Conservation (phyloP, 306 rosid species). For the Biancaea sappan region DNA sequence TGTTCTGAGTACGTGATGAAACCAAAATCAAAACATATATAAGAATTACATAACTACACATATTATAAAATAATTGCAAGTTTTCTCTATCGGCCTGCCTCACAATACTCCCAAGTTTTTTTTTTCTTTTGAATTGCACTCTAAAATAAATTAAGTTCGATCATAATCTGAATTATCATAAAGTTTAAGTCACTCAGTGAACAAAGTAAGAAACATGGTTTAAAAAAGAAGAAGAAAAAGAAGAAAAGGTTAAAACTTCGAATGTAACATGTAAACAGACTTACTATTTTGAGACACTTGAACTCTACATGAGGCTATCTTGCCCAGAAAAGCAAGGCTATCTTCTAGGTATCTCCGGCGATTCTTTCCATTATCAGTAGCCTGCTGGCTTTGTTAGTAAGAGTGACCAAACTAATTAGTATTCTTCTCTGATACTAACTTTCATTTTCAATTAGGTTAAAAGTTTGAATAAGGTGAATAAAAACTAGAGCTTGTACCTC, state of each 20-base stretch:
- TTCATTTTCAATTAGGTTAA: neutral
- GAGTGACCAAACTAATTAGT: constrained; percentile 40
- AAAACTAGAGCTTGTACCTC: constrained; percentile 52
- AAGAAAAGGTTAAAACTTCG: neutral
- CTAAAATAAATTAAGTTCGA: too few species aligned
- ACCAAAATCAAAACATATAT: too few species aligned
- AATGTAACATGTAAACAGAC: neutral
- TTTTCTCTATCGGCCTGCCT: too few species aligned
- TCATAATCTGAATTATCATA: too few species aligned
- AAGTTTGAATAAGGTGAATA: neutral
- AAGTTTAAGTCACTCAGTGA: too few species aligned
- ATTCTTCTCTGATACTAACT: neutral
- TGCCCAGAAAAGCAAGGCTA: constrained; percentile 28
- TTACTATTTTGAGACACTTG: constrained; percentile 11
- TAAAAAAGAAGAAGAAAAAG: neutral
- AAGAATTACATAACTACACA: too few species aligned
- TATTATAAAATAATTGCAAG: too few species aligned
- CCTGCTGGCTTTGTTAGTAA: constrained; percentile 65
- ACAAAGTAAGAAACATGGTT: neutral
- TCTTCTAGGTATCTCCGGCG: constrained; percentile 40
- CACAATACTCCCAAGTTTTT: too few species aligned
- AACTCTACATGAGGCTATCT: constrained; percentile 27
- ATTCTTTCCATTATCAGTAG: constrained; percentile 39
- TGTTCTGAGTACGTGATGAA: too few species aligned
- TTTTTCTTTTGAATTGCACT: too few species aligned